Conservation (phyloP, 345 rosid species). For the Firmiana major region DNA sequence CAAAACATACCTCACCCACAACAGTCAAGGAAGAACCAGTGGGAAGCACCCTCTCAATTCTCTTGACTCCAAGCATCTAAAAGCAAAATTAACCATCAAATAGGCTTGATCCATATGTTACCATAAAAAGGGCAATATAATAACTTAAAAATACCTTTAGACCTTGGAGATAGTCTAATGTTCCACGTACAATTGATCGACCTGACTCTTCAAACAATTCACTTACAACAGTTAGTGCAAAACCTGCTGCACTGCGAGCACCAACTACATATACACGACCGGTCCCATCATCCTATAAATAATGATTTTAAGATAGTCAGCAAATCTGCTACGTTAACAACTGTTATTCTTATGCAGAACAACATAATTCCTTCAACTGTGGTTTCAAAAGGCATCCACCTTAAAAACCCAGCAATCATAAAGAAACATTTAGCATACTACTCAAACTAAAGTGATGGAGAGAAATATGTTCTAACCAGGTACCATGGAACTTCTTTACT, state of each 20-base stretch:
- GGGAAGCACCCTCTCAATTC: conserved; percentile 89
- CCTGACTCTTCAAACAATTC: conserved; percentile 96
- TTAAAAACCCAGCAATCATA: conserved; percentile 5
- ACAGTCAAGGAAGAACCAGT: conserved; percentile 85
- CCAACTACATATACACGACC: conserved; percentile 69
- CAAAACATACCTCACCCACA: conserved; percentile 82
- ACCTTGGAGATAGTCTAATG: conserved; percentile 93
- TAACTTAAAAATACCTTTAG: conserved; percentile 56
- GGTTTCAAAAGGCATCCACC: background rate
- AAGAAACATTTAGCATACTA: conserved; percentile 2
- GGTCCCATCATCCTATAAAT: conserved; percentile 77
- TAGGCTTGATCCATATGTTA: conserved; percentile 2
- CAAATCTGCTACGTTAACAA: background rate
- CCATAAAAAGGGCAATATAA: background rate
- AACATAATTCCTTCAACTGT: conserved; percentile 2
- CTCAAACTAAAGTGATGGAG: background rate
- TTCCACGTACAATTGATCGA: conserved; percentile 93
- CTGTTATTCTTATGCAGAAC: background rate
- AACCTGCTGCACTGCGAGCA: conserved; percentile 71
- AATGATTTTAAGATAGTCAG: background rate
- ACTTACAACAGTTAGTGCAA: conserved; percentile 59
- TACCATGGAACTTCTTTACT: conserved; percentile 98
- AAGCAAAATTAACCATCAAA: conserved; percentile 22
- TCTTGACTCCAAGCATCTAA: conserved; percentile 98
- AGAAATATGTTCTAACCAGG: conserved; percentile 49